Base-by-base conservation (phyloP, 352 stramenopile species). In the Phytopythium helicoides region DNA sequence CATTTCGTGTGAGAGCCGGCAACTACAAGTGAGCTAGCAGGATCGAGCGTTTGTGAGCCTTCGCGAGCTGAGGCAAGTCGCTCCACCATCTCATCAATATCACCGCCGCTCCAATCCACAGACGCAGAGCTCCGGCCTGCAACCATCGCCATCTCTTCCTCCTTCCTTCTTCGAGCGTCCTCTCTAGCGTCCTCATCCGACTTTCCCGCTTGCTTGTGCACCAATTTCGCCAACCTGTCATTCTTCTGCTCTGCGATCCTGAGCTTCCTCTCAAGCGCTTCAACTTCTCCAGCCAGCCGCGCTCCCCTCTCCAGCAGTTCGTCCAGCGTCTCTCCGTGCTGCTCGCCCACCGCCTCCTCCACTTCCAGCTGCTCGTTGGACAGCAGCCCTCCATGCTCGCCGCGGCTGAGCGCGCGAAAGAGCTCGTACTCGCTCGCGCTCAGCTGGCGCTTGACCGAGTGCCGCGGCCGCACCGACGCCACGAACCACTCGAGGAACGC, bases 401-500 rank as follows among this genome's bases (percentile, higher is more conserved):
- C 49, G 16, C 46, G 34, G 8, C 71, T 19, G 14, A 79, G 44
- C 19, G 54, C 52, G n/a, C 25, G 36, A 42, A 71, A 79, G 54
- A 79, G 52, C 14, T 44, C 54, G 16, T 67, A 71, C 33, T 76
- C 69, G 21, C 21, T 36, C 1, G n/a, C 40, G 9, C 57, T 51
- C 4, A 78, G 55, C 21, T 64, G 56, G 8, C 44, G 55, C 23
- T 54, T 50, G 25, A 75, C 65, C 45, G 62, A 68, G 12, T 68
- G 62, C 3, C 58, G 68, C 38, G 69, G 59, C 10, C 46, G 56
- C 39, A 73, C 40, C 16, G 52, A 52, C 52, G 62, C 42, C 35
- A 73, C 14, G 31, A 79, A 73, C 69, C 69, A 79, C 39, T 73
- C 66, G 28, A 79, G 58, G 54, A 76, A 76, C 41, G 62, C 69